These are phyloP conservation scores for Xanthoparmelia taractica DNA, from an alignment of 495 filamentous ascomycete species.

Conservation along the genomic window DNA sequence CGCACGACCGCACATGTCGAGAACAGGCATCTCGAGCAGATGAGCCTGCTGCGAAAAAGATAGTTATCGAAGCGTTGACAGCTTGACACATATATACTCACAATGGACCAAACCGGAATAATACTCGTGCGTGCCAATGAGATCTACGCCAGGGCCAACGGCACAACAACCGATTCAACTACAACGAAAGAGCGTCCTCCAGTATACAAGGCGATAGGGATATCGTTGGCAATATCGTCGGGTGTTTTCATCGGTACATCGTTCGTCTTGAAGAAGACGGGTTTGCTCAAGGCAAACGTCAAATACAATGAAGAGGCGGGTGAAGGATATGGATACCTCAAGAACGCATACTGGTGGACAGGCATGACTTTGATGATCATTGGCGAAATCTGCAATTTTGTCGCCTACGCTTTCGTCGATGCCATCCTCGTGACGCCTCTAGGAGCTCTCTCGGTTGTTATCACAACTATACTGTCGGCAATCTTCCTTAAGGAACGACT, in stretches of 20 bases:
- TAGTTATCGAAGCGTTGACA: not conserved
- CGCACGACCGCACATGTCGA: not conserved
- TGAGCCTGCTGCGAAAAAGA: not conserved
- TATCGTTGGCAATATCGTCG: slow-evolving; percentile 77
- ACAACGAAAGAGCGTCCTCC: slow-evolving; percentile 39
- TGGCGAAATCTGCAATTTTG: slow-evolving; percentile 95
- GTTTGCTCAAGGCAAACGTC: slow-evolving; percentile 81
- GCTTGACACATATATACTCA: not conserved
- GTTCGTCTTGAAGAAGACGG: slow-evolving; percentile 92
- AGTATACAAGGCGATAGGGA: slow-evolving; percentile 79
- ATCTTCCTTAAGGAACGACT: slow-evolving; percentile 95
- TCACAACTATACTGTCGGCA: slow-evolving; percentile 85
- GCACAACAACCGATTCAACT: slow-evolving; percentile 14
- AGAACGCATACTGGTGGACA: slow-evolving; percentile 90
- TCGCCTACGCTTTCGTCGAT: slow-evolving; percentile 94
- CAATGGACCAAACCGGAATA: slow-evolving; percentile 43
- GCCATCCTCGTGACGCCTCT: slow-evolving; percentile 93
- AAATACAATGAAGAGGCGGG: slow-evolving; percentile 96
- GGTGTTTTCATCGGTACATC: slow-evolving; percentile 92
- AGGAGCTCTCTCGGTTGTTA: slow-evolving; percentile 89
- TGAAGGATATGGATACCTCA: slow-evolving; percentile 96
- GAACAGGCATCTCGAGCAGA: not conserved
- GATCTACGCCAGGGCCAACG: slow-evolving; percentile 42
- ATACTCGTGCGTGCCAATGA: slow-evolving; percentile 38
- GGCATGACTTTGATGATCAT: slow-evolving; percentile 98